phyloP scores from a whole-genome alignment of 139 green algal species.

The Chlamydomonas incerta region DNA sequence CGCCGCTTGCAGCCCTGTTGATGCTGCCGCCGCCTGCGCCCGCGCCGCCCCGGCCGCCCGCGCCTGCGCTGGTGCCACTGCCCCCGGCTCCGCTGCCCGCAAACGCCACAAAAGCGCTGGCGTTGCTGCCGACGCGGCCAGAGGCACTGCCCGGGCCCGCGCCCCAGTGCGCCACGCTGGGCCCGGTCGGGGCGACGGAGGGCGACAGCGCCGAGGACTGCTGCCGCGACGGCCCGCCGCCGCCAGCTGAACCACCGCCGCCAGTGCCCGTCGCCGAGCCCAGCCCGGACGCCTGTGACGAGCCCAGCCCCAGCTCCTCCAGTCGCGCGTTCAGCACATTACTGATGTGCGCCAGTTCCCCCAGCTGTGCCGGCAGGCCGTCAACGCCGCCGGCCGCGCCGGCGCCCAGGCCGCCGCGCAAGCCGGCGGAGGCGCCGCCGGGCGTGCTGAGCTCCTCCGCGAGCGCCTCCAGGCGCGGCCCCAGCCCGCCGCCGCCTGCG shows the following conservation, averaged over 20 bases:
- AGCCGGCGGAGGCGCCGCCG: not conserved
- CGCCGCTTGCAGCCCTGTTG: not conserved
- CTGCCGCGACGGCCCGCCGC: constrained; percentile 5
- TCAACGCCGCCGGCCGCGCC: not conserved
- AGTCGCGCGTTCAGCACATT: not conserved
- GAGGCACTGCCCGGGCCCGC: not conserved
- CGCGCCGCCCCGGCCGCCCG: not conserved
- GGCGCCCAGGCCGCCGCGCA: not conserved
- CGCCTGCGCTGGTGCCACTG: not conserved
- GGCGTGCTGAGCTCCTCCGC: constrained; percentile 26
- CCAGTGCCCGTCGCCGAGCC: too few species aligned
- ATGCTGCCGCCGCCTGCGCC: not conserved
- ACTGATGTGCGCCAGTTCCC: constrained; percentile 28
- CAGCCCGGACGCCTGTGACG: not conserved
- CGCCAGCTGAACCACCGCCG: not conserved
- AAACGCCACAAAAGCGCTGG: not conserved
- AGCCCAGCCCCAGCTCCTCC: constrained; percentile 5
- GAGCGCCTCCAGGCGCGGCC: not conserved
- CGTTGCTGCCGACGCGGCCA: not conserved
- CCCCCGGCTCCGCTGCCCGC: too few species aligned
- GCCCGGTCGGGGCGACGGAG: not conserved
- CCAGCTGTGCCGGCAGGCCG: constrained; percentile 19
- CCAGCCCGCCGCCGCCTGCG: not conserved
- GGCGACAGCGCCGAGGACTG: not conserved
- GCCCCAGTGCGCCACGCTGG: not conserved